Percentiles rank a stretch among this genome's conserved stretches.
Evolutionary conservation across 768 basidiomycete genomes (phyloP).

Genomic region (Termitomyces bulborhizus): DNA sequence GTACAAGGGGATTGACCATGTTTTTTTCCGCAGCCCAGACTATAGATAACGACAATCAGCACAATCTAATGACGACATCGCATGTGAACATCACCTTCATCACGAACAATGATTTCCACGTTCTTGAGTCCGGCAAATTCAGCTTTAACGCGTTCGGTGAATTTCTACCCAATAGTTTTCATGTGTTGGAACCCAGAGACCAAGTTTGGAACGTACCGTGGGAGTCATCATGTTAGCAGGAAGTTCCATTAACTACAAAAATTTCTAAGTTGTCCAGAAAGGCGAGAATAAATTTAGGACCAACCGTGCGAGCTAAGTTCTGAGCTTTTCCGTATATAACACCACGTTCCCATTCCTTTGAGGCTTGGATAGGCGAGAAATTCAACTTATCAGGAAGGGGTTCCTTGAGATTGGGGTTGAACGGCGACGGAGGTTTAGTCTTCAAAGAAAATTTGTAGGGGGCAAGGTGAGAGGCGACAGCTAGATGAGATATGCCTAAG

Average conservation of each 20-base stretch:
- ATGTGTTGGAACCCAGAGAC: background rate
- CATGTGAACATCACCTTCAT: constrained; percentile 48
- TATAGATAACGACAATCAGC: constrained; percentile 18
- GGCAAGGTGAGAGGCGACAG: constrained; percentile 74
- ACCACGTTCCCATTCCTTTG: constrained; percentile 68
- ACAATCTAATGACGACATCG: background rate
- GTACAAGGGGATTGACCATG: constrained; percentile 48
- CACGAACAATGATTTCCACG: constrained; percentile 63
- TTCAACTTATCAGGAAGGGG: constrained; percentile 43
- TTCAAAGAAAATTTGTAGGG: constrained; percentile 74
- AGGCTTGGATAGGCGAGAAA: constrained; percentile 38
- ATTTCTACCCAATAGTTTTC: constrained; percentile 34
- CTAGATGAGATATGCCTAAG: constrained; percentile 24
- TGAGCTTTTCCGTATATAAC: constrained; percentile 70
- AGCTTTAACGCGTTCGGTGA: constrained; percentile 62
- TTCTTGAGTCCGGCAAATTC: constrained; percentile 64
- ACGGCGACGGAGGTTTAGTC: constrained; percentile 60
- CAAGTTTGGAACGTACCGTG: constrained; percentile 38
- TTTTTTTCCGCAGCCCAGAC: constrained; percentile 81
- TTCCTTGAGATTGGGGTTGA: constrained; percentile 54
- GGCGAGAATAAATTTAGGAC: constrained; percentile 11
- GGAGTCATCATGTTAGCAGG: constrained; percentile 87
- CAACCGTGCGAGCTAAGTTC: constrained; percentile 73
- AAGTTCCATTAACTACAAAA: constrained; percentile 66
- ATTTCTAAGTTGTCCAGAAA: background rate